Base-by-base conservation (phyloP, 306 rosid genomes). In the Gastrolobium bilobum region DNA sequence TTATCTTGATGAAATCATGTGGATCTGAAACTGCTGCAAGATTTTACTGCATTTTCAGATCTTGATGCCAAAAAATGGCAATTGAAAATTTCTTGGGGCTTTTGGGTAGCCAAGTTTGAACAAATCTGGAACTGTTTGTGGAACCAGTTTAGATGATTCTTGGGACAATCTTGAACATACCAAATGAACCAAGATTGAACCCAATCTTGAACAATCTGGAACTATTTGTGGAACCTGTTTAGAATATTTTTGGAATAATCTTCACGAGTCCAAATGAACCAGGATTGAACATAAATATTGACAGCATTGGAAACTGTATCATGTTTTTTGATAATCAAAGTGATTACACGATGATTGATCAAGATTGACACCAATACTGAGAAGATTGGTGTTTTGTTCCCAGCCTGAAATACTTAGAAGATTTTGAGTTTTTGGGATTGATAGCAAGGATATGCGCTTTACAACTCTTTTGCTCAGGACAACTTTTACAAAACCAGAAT, bases 171-270 rank as follows among this genome's bases (percentile, higher is more conserved):
- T 20, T 54, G 3, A 2, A 20, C 34, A 26, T 4, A 20, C 60
- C 60, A 54, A 54, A 54, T 20, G 34, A 54, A 54, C 11, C 60
- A 15, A 54, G 11, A 54, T 54, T 52, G 59, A 52, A 15, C 59
- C 15, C 15, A 6, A 52, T 52, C 15, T 52, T 5, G 59, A 0
- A 10, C 37, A 60, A 60, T 60, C 20, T 29, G 7, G 40, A 58
- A 30, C 65, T 34, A 9, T 29, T 29, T 31, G 3, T 8, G 68
- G 68, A 61, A 61, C 66, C 42, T 59, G 42, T 7, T 10, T 34
- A 61, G 44, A 53, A 15, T 10, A 53, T 4, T 30, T 2, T 29
- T 57, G 37, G n/a, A 9, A 31, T 14, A 58, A 31, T 58, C 2
- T 58, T 33, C 14, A 58, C 2, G 44, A 35, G 5, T 34, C 67